Evolutionary conservation across 2,329 filamentous ascomycete genomes (phyloP).

Genomic region (Alternaria arbusti): DNA sequence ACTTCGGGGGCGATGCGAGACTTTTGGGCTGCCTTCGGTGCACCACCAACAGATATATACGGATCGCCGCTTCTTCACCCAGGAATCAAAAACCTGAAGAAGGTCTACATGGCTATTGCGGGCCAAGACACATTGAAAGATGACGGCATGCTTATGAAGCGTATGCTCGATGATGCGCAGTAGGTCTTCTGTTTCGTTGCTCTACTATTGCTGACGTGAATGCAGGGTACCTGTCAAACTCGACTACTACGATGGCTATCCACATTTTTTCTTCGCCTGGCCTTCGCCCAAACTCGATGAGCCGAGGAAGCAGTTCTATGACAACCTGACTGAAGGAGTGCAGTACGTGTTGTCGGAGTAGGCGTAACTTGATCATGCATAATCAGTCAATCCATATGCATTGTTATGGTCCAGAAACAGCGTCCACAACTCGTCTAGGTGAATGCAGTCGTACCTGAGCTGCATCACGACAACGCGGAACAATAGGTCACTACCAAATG

Average conservation of each 20-base stretch:
- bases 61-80: slow-evolving; percentile 41
- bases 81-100: slow-evolving; percentile 37
- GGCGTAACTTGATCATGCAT: neutral
- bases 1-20: slow-evolving; percentile 42
- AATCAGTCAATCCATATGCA: neutral
- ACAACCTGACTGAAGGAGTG: slow-evolving; percentile 31
- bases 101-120: slow-evolving; percentile 41
- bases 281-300: slow-evolving; percentile 38
- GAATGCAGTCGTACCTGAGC: neutral
- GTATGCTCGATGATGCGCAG: slow-evolving; percentile 34
- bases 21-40: slow-evolving; percentile 46
- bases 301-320: slow-evolving; percentile 29
- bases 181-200: slow-evolving; percentile 7
- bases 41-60: slow-evolving; percentile 40
- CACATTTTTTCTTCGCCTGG: slow-evolving; percentile 47
- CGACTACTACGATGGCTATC: slow-evolving; percentile 46
- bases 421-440: neutral
- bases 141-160: slow-evolving; percentile 43
- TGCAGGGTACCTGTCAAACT: slow-evolving; percentile 36
- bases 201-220: slow-evolving; percentile 12
- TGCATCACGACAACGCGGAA: neutral
- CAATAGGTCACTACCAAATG: no score
- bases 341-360: slow-evolving; percentile 24
- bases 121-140: slow-evolving; percentile 46
- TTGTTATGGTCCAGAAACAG: neutral